Evolutionary conservation across 371 early-diverging fungal genomes (phyloP).

Genomic region (Mortierella sp.): DNA sequence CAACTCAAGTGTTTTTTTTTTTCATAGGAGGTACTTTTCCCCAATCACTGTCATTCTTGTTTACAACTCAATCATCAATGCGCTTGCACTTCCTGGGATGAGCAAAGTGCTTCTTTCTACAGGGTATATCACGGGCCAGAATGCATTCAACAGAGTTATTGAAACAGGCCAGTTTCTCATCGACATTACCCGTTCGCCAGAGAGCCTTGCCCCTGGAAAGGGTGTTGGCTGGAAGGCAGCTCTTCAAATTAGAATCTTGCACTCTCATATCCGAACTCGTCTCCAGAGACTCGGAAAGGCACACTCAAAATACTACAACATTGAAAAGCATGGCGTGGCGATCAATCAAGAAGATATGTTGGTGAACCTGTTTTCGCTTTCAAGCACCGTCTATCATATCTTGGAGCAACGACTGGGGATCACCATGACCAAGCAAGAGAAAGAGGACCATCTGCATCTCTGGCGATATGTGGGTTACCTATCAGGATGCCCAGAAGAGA

Average conservation of each 20-base stretch:
- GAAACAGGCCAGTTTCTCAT: slow-evolving; percentile 29
- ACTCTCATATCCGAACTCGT: slow-evolving; percentile 27
- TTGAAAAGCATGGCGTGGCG: slow-evolving; percentile 36
- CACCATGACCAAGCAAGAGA: slow-evolving; percentile 21
- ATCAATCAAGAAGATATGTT: slow-evolving; percentile 47
- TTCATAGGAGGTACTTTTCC: slow-evolving; percentile 20
- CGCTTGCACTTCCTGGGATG: slow-evolving; percentile 23
- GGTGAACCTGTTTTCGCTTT: slow-evolving; percentile 24
- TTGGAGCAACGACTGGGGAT: slow-evolving; percentile 26
- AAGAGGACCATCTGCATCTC: slow-evolving; percentile 34
- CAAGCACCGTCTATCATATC: slow-evolving; percentile 19
- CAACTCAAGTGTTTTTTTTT: too few relatives aligned
- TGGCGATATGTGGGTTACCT: slow-evolving; percentile 41
- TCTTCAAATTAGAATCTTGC: slow-evolving; percentile 31
- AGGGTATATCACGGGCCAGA: slow-evolving; percentile 22
- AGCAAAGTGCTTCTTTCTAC: slow-evolving; percentile 41
- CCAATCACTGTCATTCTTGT: slow-evolving; percentile 16
- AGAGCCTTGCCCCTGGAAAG: slow-evolving; percentile 17
- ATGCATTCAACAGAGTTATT: slow-evolving; percentile 15
- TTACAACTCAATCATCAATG: slow-evolving; percentile 19
- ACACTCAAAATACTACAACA: slow-evolving; percentile 32
- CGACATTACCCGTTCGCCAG: slow-evolving; percentile 9
- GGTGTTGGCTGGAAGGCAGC: slow-evolving; percentile 33
- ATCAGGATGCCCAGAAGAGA: slow-evolving; percentile 31
- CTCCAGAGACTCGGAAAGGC: slow-evolving; percentile 16